Percentiles rank a stretch among this genome's conserved stretches.
Evolutionary conservation across 257 asterid species (phyloP).

Genomic region (Petrea volubilis): DNA sequence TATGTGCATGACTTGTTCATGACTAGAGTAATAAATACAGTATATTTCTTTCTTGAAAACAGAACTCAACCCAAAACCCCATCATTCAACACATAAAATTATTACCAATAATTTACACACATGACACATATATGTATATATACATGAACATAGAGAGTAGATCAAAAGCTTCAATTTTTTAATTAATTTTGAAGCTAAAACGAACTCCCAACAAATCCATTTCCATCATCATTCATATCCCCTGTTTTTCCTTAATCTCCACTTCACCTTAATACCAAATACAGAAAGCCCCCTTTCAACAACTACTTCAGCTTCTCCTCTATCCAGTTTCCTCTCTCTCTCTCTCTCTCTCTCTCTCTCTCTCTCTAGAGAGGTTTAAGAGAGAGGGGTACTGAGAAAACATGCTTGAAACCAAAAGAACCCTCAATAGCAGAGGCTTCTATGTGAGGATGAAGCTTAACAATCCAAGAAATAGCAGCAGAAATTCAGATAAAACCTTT

Average conservation of each 20-base stretch:
- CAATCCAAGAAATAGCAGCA: slow-evolving; percentile 18
- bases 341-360: slow-evolving; percentile 12
- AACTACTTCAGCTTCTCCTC: neutral
- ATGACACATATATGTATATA: too few relatives aligned
- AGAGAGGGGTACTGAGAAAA: slow-evolving; percentile 21
- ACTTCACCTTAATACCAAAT: slow-evolving; percentile 53
- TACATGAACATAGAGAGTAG: slow-evolving; percentile 16
- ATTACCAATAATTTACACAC: neutral
- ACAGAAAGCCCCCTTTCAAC: slow-evolving; percentile 54
- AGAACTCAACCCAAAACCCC: slow-evolving; percentile 24
- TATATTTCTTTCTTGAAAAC: slow-evolving; percentile 6
- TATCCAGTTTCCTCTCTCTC: neutral
- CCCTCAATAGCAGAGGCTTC: slow-evolving; percentile 57
- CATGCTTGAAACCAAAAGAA: slow-evolving; percentile 35
- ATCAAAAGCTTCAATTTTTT: neutral
- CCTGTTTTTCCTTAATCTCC: slow-evolving; percentile 43
- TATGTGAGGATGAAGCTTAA: slow-evolving; percentile 68
- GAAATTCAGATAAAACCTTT: slow-evolving; percentile 20
- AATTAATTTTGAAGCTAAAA: slow-evolving; percentile 42
- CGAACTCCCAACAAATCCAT: slow-evolving; percentile 49
- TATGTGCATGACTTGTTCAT: too few relatives aligned
- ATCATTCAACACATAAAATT: slow-evolving; percentile 3
- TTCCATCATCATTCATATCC: slow-evolving; percentile 20
- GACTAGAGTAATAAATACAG: slow-evolving; percentile 7
- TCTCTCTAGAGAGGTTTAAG: slow-evolving; percentile 33